Base-by-base conservation (phyloP, 2,329 filamentous ascomycete genomes). In the Pseudogymnoascus sp. region DNA sequence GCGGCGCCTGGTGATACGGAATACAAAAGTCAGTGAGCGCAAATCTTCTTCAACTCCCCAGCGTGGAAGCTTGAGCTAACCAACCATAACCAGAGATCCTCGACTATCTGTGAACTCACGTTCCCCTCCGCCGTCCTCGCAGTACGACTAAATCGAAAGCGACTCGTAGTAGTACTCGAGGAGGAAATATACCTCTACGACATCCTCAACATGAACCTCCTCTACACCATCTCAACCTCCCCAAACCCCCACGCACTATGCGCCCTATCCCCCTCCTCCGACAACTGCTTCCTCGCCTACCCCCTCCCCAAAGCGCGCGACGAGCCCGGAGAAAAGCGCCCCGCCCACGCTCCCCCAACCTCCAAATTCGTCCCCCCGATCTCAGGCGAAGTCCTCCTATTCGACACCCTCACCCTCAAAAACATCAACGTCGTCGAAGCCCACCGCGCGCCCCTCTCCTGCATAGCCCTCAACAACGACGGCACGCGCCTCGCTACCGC, bases 111-210 rank as follows among this genome's bases (percentile, higher is more conserved):
- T 84, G 95, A 99, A 76, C 89, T 99, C 73, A 97, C 93, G 3
- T 99, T 99, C 71, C 93, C 93, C 11, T 96, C 93, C n/a, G 92
- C 93, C 60, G 92, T 99, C 10, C 84, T 97, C 42, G 93, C 93
- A 18, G 91, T 99, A 64, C 90, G 93, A 68, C 81, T 99, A 71
- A 99, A 99, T 76, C 85, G 95, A 69, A 97, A 97, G 76, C 88
- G 95, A 38, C 83, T 99, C 25, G 91, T 95, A 11, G 93, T 99
- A 34, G 88, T 97, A 12, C 83, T 97, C 63, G 95, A 99, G 75
- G 92, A 96, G 70, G 90, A 96, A 74, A 96, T 97, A 66, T 99
- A 97, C 77, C 84, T 99, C 59, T 99, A 99, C 79, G 95, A 99
- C 75, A 97, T 99, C 68, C 92, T 93, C 77, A 97, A 97, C 74